Evolutionary conservation across 2,329 filamentous ascomycete genomes (phyloP).

Genomic region (Cladophialophora chaetospira): DNA sequence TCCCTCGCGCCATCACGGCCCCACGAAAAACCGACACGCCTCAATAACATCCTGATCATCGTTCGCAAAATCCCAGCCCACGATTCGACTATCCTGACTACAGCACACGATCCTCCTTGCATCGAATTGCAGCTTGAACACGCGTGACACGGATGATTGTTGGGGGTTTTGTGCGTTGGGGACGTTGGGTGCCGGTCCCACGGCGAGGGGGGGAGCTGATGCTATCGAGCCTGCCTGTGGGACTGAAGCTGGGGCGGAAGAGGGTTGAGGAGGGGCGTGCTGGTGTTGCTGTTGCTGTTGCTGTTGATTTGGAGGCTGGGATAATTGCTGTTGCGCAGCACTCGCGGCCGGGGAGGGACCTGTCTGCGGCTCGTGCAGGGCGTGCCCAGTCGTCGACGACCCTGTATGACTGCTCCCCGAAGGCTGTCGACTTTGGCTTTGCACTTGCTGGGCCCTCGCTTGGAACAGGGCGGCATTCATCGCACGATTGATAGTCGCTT

Average conservation of each 20-base stretch:
- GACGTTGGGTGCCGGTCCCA: conserved; percentile 21
- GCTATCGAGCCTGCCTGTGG: conserved; percentile 37
- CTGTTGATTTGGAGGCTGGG: not conserved
- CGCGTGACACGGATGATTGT: conserved; percentile 55
- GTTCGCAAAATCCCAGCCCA: conserved; percentile 97
- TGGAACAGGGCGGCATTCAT: conserved; percentile 20
- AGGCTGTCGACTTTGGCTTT: conserved; percentile 6
- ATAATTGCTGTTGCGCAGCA: conserved; percentile 4
- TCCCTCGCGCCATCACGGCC: conserved; percentile 14
- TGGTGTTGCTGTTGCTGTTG: conserved; percentile 12
- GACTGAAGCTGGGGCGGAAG: not conserved
- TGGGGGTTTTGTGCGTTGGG: conserved; percentile 34
- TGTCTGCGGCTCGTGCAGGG: not conserved
- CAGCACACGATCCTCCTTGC: conserved; percentile 91
- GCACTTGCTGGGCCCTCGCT: conserved; percentile 2
- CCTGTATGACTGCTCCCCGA: not conserved
- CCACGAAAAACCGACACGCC: conserved; percentile 80
- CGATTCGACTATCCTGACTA: conserved; percentile 85
- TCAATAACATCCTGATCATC: conserved; percentile 78
- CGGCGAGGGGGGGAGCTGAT: conserved; percentile 29
- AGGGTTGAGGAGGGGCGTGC: conserved; percentile 39
- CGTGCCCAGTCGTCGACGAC: not conserved
- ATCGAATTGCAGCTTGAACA: conserved; percentile 98
- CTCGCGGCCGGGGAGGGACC: not conserved
- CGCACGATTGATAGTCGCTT: conserved; percentile 15